Conservation (phyloP, 2,329 filamentous ascomycete genomes). For the Cladophialophora chaetospira region DNA sequence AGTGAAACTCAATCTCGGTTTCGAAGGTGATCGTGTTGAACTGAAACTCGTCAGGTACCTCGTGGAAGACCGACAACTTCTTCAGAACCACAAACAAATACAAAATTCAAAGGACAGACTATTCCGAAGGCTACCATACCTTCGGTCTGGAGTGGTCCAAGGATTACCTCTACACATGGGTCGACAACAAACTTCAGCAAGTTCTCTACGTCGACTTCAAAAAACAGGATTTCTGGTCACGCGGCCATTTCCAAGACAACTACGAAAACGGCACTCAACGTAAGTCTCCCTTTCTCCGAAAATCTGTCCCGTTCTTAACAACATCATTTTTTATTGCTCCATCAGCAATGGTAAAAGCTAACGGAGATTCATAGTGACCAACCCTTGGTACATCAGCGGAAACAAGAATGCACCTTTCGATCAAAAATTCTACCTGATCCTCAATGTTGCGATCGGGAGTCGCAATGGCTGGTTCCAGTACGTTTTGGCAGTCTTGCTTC, state of each 20-base stretch:
- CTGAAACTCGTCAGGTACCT: conserved; percentile 9
- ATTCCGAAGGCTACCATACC: conserved; percentile 48
- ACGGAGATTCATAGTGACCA: no score
- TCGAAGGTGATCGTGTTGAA: conserved; percentile 7
- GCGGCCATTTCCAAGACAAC: conserved; percentile 46
- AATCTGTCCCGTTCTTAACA: no score
- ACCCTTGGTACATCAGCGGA: conserved; percentile 49
- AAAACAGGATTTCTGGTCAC: conserved; percentile 35
- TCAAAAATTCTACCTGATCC: conserved; percentile 54
- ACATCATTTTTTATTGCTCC: no score
- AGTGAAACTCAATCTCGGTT: conserved; percentile 22
- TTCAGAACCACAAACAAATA: conserved; percentile 37
- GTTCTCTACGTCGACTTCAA: conserved; percentile 34
- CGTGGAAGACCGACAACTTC: conserved; percentile 33
- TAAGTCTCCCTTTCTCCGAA: no score
- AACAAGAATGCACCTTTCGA: conserved; percentile 56
- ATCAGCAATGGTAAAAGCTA: no score
- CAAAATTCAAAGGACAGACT: conserved; percentile 36
- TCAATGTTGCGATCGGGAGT: conserved; percentile 55
- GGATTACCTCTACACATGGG: conserved; percentile 57
- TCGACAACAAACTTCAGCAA: conserved; percentile 42
- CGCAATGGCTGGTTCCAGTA: conserved; percentile 52
- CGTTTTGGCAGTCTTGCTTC: conserved; percentile 8
- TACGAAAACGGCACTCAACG: conserved; percentile 46
- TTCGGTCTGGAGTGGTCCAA: conserved; percentile 58